Base-by-base conservation (phyloP, 495 filamentous ascomycete species). In the Podospora australis region DNA sequence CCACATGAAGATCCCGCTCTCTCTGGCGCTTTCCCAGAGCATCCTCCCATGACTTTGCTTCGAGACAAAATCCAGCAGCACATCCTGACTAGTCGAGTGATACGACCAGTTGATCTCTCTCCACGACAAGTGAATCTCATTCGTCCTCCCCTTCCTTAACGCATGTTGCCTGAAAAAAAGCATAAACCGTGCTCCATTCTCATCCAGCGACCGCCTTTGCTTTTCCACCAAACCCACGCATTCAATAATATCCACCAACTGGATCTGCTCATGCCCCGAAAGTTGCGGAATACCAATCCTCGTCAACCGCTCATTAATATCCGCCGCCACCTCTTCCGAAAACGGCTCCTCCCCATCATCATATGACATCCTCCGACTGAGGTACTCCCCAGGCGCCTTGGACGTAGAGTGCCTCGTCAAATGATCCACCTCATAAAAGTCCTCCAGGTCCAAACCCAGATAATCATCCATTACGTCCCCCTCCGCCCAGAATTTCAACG, bases 1-100 rank as follows among this genome's bases (percentile, higher is more conserved):
- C 94, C 92, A 98, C 86, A 96, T 90, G 58, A 95, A 96, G 47
- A 97, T 78, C 11, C 92, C 91, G 53, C 83, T 87, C 60, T 94
- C 87, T 42, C 85, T 69, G 11, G 92, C 92, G 51, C 88, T 75
- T 55, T 81, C 77, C 92, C 92, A 98, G 9, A 83, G 68, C 70
- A 96, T 70, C 48, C 80, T 80, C 0, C 81, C 82, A 54, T 87
- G 80, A 64, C 84, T 87, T 52, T 92, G 88, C 14, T 77, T 70
- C 6, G 82, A 84, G n/a, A 96, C 84, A 50, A 95, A 79, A 62
- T 96, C 90, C 1, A 88, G 69, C 6, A 99, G 71, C 34, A 97
- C 92, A 61, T 97, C 94, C 65, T 99, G 92, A 46, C 87, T 95
- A 11, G 69, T 76, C 52, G 88, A 95, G 64, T 96, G 89, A 55